phyloP scores from a whole-genome alignment of 2,329 filamentous ascomycete species.

The Colletotrichum sansevieriae region DNA sequence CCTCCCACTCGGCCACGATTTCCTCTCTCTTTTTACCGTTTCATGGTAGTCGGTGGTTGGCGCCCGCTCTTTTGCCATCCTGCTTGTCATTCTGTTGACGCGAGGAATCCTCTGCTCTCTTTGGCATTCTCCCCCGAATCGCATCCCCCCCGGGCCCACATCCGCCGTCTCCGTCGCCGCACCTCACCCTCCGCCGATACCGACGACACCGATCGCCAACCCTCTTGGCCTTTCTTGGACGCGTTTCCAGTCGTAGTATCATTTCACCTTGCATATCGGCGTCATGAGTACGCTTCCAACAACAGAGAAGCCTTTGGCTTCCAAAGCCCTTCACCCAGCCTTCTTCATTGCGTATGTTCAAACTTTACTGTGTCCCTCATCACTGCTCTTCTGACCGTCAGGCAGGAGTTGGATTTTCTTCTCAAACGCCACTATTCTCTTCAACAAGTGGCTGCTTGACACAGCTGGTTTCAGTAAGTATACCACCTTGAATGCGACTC shows the following conservation, averaged over 20 bases:
- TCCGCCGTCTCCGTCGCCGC: slow-evolving; percentile 37
- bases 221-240: slow-evolving; percentile 33
- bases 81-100: slow-evolving; percentile 18
- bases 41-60: not conserved
- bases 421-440: slow-evolving; percentile 87
- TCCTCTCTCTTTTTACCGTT: slow-evolving; percentile 2
- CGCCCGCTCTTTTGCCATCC: slow-evolving; percentile 15
- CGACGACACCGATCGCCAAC: slow-evolving; percentile 26
- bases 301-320: slow-evolving; percentile 44
- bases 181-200: slow-evolving; percentile 18
- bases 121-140: not conserved
- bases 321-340: slow-evolving; percentile 43
- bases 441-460: slow-evolving; percentile 92
- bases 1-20: not conserved
- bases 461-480: slow-evolving; percentile 78
- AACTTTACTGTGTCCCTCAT: not conserved
- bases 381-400: slow-evolving; percentile 8
- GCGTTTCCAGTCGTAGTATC: not conserved
- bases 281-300: slow-evolving; percentile 41
- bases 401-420: slow-evolving; percentile 82
- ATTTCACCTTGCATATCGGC: not conserved
- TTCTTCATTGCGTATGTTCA: slow-evolving; percentile 52
- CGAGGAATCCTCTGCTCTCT: not conserved
- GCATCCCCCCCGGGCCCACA: slow-evolving; percentile 21
- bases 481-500: not conserved